Evolutionary conservation across 305 asterid species (phyloP).

Genomic region (Fraxinus nigra): DNA sequence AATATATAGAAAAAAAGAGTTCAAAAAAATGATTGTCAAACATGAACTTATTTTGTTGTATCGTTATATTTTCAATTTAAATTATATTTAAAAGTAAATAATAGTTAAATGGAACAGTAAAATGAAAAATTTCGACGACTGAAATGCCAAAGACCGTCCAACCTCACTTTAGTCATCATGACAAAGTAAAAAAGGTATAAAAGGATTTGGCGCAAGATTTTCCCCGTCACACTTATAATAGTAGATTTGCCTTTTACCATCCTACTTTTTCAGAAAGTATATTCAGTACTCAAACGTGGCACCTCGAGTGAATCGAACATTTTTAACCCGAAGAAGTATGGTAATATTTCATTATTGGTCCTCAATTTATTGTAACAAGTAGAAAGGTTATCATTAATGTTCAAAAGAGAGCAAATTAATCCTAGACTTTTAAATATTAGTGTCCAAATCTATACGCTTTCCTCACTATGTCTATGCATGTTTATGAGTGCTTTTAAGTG

Average conservation of each 20-base stretch:
- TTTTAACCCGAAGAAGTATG: not conserved
- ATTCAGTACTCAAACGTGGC: not conserved
- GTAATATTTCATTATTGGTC: not conserved
- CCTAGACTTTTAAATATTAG: too few species aligned
- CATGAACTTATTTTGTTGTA: too few species aligned
- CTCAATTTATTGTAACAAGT: not conserved
- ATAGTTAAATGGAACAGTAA: too few species aligned
- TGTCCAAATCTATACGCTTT: not conserved
- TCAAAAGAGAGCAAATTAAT: not conserved
- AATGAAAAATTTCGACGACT: too few species aligned
- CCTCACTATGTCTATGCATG: not conserved
- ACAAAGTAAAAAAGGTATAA: not conserved
- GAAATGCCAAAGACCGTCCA: not conserved
- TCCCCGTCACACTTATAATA: not conserved
- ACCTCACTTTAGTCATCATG: not conserved
- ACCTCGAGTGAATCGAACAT: not conserved
- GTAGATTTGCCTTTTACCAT: not conserved
- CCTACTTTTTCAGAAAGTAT: not conserved
- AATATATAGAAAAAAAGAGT: too few species aligned
- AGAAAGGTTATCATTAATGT: not conserved
- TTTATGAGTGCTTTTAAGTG: not conserved
- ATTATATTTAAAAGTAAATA: too few species aligned
- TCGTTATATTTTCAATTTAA: too few species aligned
- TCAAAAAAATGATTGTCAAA: too few species aligned
- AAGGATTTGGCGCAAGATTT: not conserved